Percentiles rank a stretch among this genome's conserved stretches.
phyloP scores from a whole-genome alignment of 2,329 filamentous ascomycete species.

The Aspergillus pseudoviridinutans region DNA sequence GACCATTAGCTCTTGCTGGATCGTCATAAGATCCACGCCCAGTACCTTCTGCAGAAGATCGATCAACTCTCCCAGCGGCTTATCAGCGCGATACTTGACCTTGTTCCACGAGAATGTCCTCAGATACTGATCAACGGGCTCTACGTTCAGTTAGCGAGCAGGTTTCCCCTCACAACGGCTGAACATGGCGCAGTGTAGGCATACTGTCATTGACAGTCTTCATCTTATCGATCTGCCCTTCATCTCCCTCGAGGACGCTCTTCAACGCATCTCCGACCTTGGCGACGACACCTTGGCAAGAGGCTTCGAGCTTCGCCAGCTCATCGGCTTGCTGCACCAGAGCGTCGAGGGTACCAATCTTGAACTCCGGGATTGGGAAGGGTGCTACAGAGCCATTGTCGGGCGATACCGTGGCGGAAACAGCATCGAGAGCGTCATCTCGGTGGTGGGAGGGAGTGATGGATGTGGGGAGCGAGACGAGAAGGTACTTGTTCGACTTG shows the following conservation, averaged over 20 bases:
- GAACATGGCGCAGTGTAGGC: slow-evolving; percentile 26
- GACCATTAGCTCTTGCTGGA: neutral
- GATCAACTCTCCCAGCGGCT: slow-evolving; percentile 80
- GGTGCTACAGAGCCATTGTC: slow-evolving; percentile 72
- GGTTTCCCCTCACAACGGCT: slow-evolving; percentile 1
- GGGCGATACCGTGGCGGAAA: slow-evolving; percentile 66
- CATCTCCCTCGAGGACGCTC: slow-evolving; percentile 77
- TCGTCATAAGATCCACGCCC: neutral
- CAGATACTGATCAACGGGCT: slow-evolving; percentile 93
- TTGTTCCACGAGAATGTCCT: slow-evolving; percentile 93
- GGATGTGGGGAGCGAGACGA: slow-evolving; percentile 84
- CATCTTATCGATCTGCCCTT: slow-evolving; percentile 76
- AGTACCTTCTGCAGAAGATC: slow-evolving; percentile 79
- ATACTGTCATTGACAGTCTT: slow-evolving; percentile 92
- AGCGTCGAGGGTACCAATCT: slow-evolving; percentile 93
- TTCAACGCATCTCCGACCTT: slow-evolving; percentile 86
- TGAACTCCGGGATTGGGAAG: slow-evolving; percentile 89
- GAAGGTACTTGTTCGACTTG: slow-evolving; percentile 64
- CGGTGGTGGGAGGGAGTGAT: slow-evolving; percentile 76
- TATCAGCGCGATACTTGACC: slow-evolving; percentile 92
- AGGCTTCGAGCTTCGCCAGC: slow-evolving; percentile 76
- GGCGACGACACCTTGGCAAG: slow-evolving; percentile 74
- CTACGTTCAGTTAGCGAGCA: slow-evolving; percentile 45
- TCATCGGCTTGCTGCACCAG: slow-evolving; percentile 96
- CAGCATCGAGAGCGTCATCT: slow-evolving; percentile 73